These are phyloP conservation scores for Mycena venus DNA, from an alignment of 768 basidiomycete species.

Conservation along the genomic window DNA sequence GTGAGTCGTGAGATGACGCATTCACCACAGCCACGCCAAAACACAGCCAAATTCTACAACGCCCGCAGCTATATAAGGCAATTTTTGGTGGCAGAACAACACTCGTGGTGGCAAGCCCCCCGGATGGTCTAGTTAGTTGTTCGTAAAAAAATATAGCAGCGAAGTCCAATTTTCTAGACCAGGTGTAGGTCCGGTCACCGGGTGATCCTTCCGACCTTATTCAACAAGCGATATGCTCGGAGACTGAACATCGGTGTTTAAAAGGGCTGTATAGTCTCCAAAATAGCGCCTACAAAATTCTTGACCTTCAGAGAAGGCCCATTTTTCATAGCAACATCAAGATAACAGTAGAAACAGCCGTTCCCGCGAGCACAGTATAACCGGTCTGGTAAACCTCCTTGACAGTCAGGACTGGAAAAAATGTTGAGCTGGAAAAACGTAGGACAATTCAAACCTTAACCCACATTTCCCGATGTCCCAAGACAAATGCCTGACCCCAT, in stretches of 20 bases:
- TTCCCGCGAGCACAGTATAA: constrained; percentile 86
- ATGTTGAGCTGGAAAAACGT: background rate
- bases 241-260: too few species aligned
- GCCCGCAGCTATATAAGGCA: background rate
- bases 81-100: background rate
- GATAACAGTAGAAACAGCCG: constrained; percentile 79
- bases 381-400: constrained; percentile 87
- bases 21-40: background rate
- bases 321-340: constrained; percentile 64
- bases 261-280: too few species aligned
- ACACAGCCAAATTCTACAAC: background rate
- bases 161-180: too few species aligned
- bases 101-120: background rate
- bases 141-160: too few species aligned
- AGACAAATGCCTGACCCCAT: constrained; percentile 89
- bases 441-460: constrained; percentile 47
- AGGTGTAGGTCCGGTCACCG: too few species aligned
- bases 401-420: constrained; percentile 74
- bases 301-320: too few species aligned
- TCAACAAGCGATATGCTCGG: too few species aligned
- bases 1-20: too few species aligned
- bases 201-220: too few species aligned
- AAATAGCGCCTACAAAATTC: too few species aligned
- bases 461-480: constrained; percentile 93
- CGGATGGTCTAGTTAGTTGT: too few species aligned